Conservation (phyloP, 331 rosid species). For the Malus hybrid region DNA sequence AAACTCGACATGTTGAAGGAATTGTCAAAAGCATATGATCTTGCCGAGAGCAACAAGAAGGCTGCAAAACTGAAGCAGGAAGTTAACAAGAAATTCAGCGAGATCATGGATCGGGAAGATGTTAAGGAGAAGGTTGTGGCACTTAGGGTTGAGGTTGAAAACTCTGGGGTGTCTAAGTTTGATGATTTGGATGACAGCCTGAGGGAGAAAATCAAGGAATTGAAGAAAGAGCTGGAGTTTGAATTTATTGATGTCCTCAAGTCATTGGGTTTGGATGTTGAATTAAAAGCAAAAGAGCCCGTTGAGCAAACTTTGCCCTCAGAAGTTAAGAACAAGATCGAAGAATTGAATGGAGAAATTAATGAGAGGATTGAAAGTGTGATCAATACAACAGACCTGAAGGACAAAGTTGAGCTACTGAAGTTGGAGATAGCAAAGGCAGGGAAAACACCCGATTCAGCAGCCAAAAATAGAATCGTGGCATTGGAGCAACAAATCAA, state of each 20-base stretch:
- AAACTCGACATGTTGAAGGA: constrained; percentile 57
- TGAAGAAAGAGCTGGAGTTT: constrained; percentile 46
- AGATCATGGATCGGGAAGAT: constrained; percentile 35
- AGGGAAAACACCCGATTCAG: constrained; percentile 44
- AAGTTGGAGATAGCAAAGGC: constrained; percentile 65
- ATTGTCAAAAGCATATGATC: constrained; percentile 41
- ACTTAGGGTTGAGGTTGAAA: constrained; percentile 55
- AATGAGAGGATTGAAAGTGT: constrained; percentile 36
- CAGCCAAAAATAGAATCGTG: constrained; percentile 51
- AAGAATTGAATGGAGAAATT: constrained; percentile 47
- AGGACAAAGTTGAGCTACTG: constrained; percentile 55
- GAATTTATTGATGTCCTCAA: constrained; percentile 48
- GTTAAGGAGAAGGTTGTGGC: constrained; percentile 51
- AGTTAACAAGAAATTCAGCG: constrained; percentile 36
- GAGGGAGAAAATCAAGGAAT: constrained; percentile 42
- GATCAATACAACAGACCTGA: constrained; percentile 46
- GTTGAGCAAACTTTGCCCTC: constrained; percentile 23
- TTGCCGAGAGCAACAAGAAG: constrained; percentile 28
- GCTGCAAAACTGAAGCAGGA: constrained; percentile 44
- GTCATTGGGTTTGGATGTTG: constrained; percentile 52
- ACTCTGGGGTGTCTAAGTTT: constrained; percentile 33
- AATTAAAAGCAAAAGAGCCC: constrained; percentile 23
- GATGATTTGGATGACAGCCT: constrained; percentile 51
- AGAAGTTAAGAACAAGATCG: constrained; percentile 30
- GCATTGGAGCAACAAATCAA: constrained; percentile 64